phyloP scores from a whole-genome alignment of 2,329 filamentous ascomycete species.

The Pseudogymnoascus sp. region DNA sequence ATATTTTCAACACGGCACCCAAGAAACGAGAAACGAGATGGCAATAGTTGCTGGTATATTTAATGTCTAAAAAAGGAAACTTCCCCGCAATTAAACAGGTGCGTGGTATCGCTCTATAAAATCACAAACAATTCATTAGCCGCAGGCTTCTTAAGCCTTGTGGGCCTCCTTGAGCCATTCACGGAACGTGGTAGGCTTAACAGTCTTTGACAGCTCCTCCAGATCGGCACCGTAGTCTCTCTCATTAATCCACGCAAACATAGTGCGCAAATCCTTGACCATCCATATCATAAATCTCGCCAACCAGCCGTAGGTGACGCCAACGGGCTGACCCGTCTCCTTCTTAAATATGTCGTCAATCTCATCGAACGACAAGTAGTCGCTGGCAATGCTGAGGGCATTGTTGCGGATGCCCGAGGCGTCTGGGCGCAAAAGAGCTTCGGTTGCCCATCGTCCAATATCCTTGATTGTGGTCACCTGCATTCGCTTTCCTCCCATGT shows the following conservation, averaged over 20 bases:
- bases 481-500: slow-evolving; percentile 27
- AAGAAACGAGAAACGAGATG: background rate
- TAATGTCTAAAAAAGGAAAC: background rate
- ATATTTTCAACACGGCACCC: too few relatives aligned
- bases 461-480: slow-evolving; percentile 36
- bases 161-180: slow-evolving; percentile 1
- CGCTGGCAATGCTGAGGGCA: slow-evolving; percentile 36
- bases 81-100: background rate
- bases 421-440: slow-evolving; percentile 34
- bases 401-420: slow-evolving; percentile 29
- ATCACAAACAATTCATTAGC: background rate
- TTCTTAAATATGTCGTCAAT: slow-evolving; percentile 26
- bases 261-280: slow-evolving; percentile 21
- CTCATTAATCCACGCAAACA: slow-evolving; percentile 26
- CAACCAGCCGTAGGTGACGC: slow-evolving; percentile 23
- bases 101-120: background rate
- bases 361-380: slow-evolving; percentile 34
- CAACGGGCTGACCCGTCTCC: slow-evolving; percentile 22
- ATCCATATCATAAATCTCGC: slow-evolving; percentile 19
- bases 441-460: slow-evolving; percentile 38
- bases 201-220: slow-evolving; percentile 27
- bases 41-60: background rate
- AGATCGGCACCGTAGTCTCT: slow-evolving; percentile 29
- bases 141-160: background rate
- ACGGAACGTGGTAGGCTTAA: background rate